These are phyloP conservation scores for Chrysanthemum makinoi DNA, from an alignment of 129 eudicot genomes.

Conservation along the genomic window DNA sequence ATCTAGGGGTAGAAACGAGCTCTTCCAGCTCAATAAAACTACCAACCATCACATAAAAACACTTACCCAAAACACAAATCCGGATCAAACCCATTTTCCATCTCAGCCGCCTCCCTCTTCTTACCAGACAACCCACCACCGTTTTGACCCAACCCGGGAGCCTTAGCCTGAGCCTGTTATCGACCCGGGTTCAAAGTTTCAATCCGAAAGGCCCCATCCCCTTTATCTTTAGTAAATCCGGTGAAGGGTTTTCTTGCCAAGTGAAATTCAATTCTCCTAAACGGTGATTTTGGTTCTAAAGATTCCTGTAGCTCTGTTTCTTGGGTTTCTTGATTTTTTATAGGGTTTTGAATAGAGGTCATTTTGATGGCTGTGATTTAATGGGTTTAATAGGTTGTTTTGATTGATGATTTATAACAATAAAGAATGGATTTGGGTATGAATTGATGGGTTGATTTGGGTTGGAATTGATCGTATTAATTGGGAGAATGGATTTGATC, in stretches of 20 bases:
- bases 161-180: neutral
- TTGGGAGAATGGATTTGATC: too few relatives aligned
- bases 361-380: neutral
- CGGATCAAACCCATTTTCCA: conserved; percentile 61
- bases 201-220: conserved; percentile 49
- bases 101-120: conserved; percentile 38
- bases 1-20: too few relatives aligned
- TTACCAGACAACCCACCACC: conserved; percentile 33
- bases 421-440: too few relatives aligned
- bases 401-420: too few relatives aligned
- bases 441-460: too few relatives aligned
- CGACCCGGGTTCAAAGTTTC: conserved; percentile 61
- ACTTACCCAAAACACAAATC: conserved; percentile 61
- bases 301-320: conserved; percentile 17
- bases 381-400: conserved; percentile 6
- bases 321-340: neutral
- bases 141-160: conserved; percentile 12
- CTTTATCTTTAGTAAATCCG: conserved; percentile 35
- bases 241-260: conserved; percentile 49
- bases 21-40: too few relatives aligned
- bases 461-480: too few relatives aligned
- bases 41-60: too few relatives aligned
- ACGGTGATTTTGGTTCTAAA: conserved; percentile 33
- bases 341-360: conserved; percentile 17
- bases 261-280: conserved; percentile 68